These are phyloP conservation scores for Porcisia deanei DNA, from an alignment of 208 protist species.

Conservation along the genomic window DNA sequence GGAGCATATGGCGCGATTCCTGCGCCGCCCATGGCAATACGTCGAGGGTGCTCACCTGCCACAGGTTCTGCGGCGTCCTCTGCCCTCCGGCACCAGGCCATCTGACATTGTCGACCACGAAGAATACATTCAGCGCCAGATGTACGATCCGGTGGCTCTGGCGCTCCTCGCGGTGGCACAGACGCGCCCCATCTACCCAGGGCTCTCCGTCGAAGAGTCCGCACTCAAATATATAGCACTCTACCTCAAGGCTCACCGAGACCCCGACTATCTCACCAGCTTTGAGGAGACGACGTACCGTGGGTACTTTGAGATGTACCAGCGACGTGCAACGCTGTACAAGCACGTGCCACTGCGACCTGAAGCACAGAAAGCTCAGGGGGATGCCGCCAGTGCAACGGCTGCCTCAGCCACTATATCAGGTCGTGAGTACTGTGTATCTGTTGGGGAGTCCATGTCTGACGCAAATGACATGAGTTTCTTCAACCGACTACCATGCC, in stretches of 20 bases:
- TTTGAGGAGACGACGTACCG: constrained; percentile 75
- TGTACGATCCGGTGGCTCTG: constrained; percentile 85
- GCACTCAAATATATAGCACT: constrained; percentile 88
- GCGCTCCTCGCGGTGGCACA: constrained; percentile 77
- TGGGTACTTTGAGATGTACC: constrained; percentile 60
- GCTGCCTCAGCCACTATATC: not conserved
- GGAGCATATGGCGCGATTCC: constrained; percentile 56
- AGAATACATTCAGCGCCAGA: constrained; percentile 74
- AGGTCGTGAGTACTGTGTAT: constrained; percentile 14
- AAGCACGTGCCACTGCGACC: not conserved
- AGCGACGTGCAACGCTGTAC: constrained; percentile 69
- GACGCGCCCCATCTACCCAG: constrained; percentile 80
- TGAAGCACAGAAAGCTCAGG: not conserved
- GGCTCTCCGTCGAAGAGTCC: constrained; percentile 81
- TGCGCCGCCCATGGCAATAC: constrained; percentile 88
- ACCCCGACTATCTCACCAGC: constrained; percentile 46
- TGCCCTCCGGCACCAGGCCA: constrained; percentile 32
- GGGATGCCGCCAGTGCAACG: not conserved
- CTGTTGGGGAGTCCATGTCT: not conserved
- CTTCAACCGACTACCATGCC: constrained; percentile 23
- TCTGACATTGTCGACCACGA: constrained; percentile 46
- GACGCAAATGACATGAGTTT: constrained; percentile 3
- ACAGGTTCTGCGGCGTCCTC: constrained; percentile 63
- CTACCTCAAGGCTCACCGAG: constrained; percentile 87
- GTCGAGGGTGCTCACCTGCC: constrained; percentile 65